Base-by-base conservation (phyloP, 2,329 filamentous ascomycete species). In the Pseudogymnoascus sp. region DNA sequence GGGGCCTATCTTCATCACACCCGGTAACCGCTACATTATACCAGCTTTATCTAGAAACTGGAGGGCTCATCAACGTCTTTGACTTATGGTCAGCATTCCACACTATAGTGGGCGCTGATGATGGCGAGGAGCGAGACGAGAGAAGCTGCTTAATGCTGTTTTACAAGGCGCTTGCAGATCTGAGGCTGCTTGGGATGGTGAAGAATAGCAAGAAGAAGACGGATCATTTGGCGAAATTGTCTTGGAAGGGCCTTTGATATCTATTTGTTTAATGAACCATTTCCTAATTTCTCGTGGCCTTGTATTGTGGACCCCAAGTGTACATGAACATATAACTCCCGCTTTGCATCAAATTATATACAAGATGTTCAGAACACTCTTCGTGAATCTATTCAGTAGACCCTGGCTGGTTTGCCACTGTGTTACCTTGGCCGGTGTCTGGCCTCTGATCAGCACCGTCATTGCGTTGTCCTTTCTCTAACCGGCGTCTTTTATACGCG, bases 121-220 rank as follows among this genome's bases (percentile, higher is more conserved):
- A 71, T 10, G 70, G 69, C 10, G 66, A 68, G 1, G 77, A 79
- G 1, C 75, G 75, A 8, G 76, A 77, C 12, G 83, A 86, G 73
- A 78, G 83, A 67, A 80, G 79, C 56, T 82, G 80, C 6, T 80
- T 91, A 76, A 85, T 91, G 44, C 77, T 90, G 76, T 99, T 97
- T 75, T 97, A 97, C 75, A 83, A 86, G 65, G 90, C 84, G 4
- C 75, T 97, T 66, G 91, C 93, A 0, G 94, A 99, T 75, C 75
- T 99, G 73, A 88, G 87, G 74, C 84, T 87, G 62, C 80, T 99
- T 70, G 94, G 94, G 6, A 88, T 97, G 76, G 82, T 97, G 65
- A 97, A 94, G 78, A 82, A 83, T 65, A 97, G 89, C 71, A 90
- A 88, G 76, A 96, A 92, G 80, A 96, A 96, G 80, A 85, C 87